These are phyloP conservation scores for Neurospora sp. DNA, from an alignment of 495 filamentous ascomycete species.

Conservation along the genomic window DNA sequence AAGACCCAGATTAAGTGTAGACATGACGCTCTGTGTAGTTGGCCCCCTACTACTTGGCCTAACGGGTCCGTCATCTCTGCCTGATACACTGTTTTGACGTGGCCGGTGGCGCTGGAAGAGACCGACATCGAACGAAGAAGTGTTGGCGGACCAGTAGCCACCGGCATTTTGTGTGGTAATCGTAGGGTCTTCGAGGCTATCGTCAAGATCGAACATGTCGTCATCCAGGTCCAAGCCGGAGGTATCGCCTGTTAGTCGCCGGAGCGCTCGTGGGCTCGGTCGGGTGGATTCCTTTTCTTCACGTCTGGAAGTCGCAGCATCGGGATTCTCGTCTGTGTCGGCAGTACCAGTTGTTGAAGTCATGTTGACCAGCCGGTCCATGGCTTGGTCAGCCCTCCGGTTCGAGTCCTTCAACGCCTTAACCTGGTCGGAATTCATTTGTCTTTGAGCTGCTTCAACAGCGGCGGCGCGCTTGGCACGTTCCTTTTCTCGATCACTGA, in stretches of 20 bases:
- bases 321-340: slow-evolving; percentile 5
- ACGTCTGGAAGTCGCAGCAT: slow-evolving; percentile 12
- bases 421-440: slow-evolving; percentile 17
- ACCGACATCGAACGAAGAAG: slow-evolving; percentile 32
- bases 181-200: slow-evolving; percentile 27
- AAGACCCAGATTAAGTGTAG: slow-evolving; percentile 34
- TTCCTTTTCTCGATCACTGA: slow-evolving; percentile 37
- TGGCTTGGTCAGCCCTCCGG: slow-evolving; percentile 28
- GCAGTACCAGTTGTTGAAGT: slow-evolving; percentile 21
- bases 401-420: slow-evolving; percentile 20
- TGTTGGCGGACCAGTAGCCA: slow-evolving; percentile 32
- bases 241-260: slow-evolving; percentile 22
- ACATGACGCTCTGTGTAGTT: slow-evolving; percentile 35
- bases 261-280: slow-evolving; percentile 11
- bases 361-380: slow-evolving; percentile 29
- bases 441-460: background rate
- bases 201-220: slow-evolving; percentile 34
- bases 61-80: slow-evolving; percentile 33
- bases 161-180: slow-evolving; percentile 18
- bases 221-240: slow-evolving; percentile 40
- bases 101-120: slow-evolving; percentile 33
- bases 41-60: slow-evolving; percentile 38
- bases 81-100: slow-evolving; percentile 36
- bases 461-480: slow-evolving; percentile 11
- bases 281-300: slow-evolving; percentile 13